phyloP scores from a whole-genome alignment of 176 grass and related monocot species.

The Eleusine coracana region DNA sequence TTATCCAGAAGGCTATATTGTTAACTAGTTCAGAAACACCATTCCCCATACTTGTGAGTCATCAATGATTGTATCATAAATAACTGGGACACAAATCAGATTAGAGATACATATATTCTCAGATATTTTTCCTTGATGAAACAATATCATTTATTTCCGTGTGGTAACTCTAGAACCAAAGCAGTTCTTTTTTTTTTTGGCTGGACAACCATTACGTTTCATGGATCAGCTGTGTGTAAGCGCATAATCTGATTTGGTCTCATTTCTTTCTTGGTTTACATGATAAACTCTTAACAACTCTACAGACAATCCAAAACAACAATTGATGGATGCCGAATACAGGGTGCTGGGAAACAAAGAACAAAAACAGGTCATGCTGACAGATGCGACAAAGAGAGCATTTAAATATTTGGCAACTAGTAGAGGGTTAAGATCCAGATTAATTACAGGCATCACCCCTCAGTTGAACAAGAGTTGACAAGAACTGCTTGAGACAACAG shows the following conservation, averaged over 20 bases:
- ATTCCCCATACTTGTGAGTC: not conserved
- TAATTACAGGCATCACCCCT: slow-evolving; percentile 61
- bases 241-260: not conserved
- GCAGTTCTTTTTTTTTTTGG: not conserved
- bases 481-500: slow-evolving; percentile 13
- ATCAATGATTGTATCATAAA: not conserved
- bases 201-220: not conserved
- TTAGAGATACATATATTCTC: not conserved
- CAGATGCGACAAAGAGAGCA: not conserved
- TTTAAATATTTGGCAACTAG: slow-evolving; percentile 24
- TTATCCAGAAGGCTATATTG: not conserved
- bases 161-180: not conserved
- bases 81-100: not conserved
- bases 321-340: not conserved
- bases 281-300: not conserved
- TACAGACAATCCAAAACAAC: not conserved
- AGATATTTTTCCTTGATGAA: not conserved
- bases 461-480: slow-evolving; percentile 27
- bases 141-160: not conserved
- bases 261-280: not conserved
- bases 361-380: slow-evolving; percentile 1
- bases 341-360: not conserved
- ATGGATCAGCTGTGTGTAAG: not conserved
- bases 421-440: slow-evolving; percentile 42
- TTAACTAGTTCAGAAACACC: not conserved